These are phyloP conservation scores for Solanum tacnaense DNA, from an alignment of 257 asterid genomes.

Conservation along the genomic window DNA sequence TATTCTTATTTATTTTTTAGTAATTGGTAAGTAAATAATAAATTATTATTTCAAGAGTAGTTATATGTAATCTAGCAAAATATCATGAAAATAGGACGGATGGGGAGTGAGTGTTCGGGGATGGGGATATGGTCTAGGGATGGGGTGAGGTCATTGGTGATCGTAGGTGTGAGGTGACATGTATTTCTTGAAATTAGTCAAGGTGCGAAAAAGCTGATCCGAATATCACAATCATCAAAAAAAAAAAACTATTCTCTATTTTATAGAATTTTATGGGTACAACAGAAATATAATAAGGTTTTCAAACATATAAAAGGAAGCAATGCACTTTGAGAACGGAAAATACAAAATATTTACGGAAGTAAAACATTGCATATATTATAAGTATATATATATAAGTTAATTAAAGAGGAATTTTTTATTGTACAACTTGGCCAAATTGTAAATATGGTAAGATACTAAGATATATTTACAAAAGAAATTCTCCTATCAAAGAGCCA, in stretches of 20 bases:
- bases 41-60: too few relatives aligned
- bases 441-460: background rate
- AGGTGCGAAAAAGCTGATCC: background rate
- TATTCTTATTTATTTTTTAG: too few relatives aligned
- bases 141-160: too few relatives aligned
- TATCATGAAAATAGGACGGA: too few relatives aligned
- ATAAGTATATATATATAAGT: background rate
- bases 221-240: fast-evolving
- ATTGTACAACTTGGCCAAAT: background rate
- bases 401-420: background rate
- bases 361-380: background rate
- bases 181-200: too few relatives aligned
- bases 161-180: background rate
- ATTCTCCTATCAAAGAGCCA: background rate
- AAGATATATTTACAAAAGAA: background rate
- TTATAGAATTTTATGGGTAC: background rate
- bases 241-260: background rate
- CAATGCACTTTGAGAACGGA: background rate
- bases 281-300: background rate
- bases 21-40: too few relatives aligned
- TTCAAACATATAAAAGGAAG: background rate
- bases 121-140: too few relatives aligned
- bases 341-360: background rate
- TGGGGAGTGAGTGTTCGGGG: too few relatives aligned
- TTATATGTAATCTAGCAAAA: too few relatives aligned